These are phyloP conservation scores for Mortierella sp. DNA, from an alignment of 371 early-diverging fungal species.

Conservation along the genomic window DNA sequence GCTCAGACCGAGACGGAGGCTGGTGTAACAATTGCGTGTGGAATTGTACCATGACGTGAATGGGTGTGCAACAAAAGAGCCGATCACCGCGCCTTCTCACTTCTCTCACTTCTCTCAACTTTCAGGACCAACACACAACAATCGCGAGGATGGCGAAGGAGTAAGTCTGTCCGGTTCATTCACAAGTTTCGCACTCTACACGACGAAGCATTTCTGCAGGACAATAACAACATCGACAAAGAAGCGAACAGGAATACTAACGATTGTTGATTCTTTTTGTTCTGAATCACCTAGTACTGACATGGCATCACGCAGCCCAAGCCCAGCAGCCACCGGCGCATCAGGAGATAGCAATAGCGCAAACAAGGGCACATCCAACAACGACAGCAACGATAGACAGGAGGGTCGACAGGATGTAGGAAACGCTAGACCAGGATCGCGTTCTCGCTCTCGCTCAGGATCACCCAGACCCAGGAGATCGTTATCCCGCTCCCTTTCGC, in stretches of 20 bases:
- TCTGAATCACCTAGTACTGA: conserved; percentile 19
- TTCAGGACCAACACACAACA: conserved; percentile 6
- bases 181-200: background rate
- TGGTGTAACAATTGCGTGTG: background rate
- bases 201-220: background rate
- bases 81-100: background rate
- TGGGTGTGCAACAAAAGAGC: background rate
- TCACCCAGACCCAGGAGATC: conserved; percentile 8
- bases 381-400: background rate
- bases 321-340: conserved; percentile 17
- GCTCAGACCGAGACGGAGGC: background rate
- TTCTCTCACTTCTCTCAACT: background rate
- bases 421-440: conserved; percentile 6
- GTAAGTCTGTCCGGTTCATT: background rate
- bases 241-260: background rate
- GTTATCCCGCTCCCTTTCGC: conserved; percentile 40
- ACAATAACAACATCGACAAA: background rate
- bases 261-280: background rate
- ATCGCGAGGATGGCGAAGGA: background rate
- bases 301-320: conserved; percentile 52
- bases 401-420: conserved; percentile 8
- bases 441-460: conserved; percentile 30
- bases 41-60: background rate
- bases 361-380: background rate
- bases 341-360: conserved; percentile 13